A percentile compares a stretch with the other conserved stretches of the same genome.
Evolutionary conservation across 805 yeast genomes (phyloP).

Genomic region (Dipodascopsis uninucleata): DNA sequence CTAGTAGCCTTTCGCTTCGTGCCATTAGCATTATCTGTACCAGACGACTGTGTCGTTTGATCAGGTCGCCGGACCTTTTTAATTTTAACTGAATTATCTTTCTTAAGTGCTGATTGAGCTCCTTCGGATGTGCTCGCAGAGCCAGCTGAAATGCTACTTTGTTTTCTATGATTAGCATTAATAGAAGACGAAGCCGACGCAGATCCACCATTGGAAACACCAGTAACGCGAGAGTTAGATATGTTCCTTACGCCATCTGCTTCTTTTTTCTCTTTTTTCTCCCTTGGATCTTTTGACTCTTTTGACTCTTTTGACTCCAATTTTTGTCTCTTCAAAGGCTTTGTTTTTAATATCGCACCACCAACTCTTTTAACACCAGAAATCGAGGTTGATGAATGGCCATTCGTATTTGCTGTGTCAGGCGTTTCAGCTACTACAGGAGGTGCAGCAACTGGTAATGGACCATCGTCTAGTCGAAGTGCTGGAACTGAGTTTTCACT

Average conservation of each 20-base stretch:
- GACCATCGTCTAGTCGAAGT: conserved; percentile 15
- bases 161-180: too few species aligned
- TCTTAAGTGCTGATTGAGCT: neutral
- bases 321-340: conserved; percentile 23
- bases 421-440: conserved; percentile 1
- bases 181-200: too few species aligned
- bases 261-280: neutral
- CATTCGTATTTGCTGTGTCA: too few species aligned
- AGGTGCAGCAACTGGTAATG: conserved; percentile 9
- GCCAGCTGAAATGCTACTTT: too few species aligned
- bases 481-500: conserved; percentile 9
- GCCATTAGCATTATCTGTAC: neutral
- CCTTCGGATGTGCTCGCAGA: too few species aligned
- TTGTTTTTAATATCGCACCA: conserved; percentile 35
- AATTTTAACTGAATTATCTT: conserved; percentile 1
- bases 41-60: neutral
- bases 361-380: conserved; percentile 11
- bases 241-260: neutral
- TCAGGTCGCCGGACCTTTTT: neutral
- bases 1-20: neutral
- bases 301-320: neutral
- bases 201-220: too few species aligned
- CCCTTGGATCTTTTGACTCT: too few species aligned
- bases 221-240: neutral
- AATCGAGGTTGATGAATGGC: too few species aligned